A percentile compares a stretch with the other conserved stretches of the same genome.
phyloP scores from a whole-genome alignment of 805 yeast species.

The Sporopachydermia lactativora region DNA sequence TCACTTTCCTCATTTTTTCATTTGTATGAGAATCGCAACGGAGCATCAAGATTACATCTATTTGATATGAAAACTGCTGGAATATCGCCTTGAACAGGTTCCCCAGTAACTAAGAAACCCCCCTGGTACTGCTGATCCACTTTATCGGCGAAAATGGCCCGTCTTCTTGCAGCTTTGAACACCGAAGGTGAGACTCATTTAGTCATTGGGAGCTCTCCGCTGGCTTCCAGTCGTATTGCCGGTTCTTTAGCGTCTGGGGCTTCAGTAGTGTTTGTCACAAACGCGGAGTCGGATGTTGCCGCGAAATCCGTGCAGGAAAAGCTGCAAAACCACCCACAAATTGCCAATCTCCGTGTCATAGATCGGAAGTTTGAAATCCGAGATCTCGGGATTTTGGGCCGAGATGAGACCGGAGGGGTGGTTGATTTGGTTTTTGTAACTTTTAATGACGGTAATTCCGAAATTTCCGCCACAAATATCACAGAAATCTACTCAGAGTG shows the following conservation, averaged over 20 bases:
- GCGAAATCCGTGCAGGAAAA: conserved; percentile 17
- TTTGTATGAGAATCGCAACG: too few species aligned
- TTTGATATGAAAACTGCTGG: too few species aligned
- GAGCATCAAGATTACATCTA: too few species aligned
- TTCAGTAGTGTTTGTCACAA: conserved; percentile 33
- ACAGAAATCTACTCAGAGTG: conserved; percentile 36
- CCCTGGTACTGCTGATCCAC: too few species aligned
- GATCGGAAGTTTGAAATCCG: conserved; percentile 22
- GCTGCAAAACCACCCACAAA: conserved; percentile 12
- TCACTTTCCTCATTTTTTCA: too few species aligned
- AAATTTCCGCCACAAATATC: conserved; percentile 15
- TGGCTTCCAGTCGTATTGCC: conserved; percentile 33
- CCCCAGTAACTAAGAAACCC: too few species aligned
- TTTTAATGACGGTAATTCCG: conserved; percentile 18
- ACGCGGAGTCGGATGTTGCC: conserved; percentile 12
- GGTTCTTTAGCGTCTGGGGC: conserved; percentile 42
- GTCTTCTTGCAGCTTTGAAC: conserved; percentile 28
- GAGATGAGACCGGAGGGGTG: conserved; percentile 42
- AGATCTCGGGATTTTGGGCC: conserved; percentile 44
- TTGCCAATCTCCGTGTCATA: conserved; percentile 18
- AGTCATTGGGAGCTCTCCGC: conserved; percentile 36
- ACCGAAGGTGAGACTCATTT: conserved; percentile 40
- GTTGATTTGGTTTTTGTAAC: conserved; percentile 71
- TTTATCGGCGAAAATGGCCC: conserved; percentile 10
- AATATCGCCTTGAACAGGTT: too few species aligned